Evolutionary conservation across 192 early-diverging fungal species (phyloP).

Genomic region (Mortierella alpina): DNA sequence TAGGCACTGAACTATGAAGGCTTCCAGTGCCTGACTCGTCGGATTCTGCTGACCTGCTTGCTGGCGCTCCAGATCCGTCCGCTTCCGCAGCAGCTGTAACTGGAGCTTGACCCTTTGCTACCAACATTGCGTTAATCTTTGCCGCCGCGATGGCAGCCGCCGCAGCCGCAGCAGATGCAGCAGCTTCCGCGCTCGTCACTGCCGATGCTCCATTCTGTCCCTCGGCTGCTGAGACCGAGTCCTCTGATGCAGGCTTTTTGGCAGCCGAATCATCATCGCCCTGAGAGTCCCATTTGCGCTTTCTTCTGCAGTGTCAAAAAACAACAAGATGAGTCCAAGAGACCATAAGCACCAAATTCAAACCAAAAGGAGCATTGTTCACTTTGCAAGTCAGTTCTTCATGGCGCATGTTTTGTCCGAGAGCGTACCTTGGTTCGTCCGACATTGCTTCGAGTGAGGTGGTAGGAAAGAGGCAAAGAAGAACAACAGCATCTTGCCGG

Average conservation of each 20-base stretch:
- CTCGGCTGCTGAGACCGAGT: background rate
- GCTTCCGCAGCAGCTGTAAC: background rate
- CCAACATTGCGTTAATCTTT: conserved; percentile 65
- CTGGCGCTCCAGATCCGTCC: background rate
- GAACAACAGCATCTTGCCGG: background rate
- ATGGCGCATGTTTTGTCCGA: background rate
- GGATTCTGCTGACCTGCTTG: background rate
- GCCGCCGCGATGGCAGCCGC: conserved; percentile 62
- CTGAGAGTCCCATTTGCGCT: conserved; percentile 50
- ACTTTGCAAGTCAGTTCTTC: background rate
- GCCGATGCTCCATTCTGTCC: background rate
- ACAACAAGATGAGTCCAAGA: background rate
- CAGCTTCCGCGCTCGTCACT: background rate
- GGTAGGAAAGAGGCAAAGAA: background rate
- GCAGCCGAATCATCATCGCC: conserved; percentile 16
- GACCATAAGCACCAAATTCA: background rate
- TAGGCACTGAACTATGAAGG: background rate
- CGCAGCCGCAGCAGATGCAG: conserved; percentile 19
- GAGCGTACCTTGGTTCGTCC: conserved; percentile 43
- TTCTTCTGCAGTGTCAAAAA: conserved; percentile 22
- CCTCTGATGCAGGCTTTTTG: conserved; percentile 11
- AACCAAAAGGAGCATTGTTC: background rate
- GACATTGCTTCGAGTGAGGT: conserved; percentile 20
- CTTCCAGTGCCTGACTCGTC: background rate
- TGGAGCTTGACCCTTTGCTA: conserved; percentile 53